Evolutionary conservation across 2,329 filamentous ascomycete species (phyloP).

Genomic region (Westerdykella ornata): DNA sequence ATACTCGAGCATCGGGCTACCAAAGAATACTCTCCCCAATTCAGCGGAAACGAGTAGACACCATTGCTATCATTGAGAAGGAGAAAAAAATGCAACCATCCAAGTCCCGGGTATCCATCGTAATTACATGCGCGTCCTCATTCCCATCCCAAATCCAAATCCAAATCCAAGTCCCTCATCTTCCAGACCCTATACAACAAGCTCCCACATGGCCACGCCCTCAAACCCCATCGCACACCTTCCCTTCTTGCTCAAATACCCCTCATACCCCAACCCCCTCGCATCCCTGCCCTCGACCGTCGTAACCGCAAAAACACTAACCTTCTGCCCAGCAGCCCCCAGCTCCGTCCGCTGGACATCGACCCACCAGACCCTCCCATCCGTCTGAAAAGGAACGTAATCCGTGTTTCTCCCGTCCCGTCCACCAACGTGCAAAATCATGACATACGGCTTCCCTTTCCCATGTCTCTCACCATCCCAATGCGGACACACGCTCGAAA

Average conservation of each 20-base stretch:
- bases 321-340: constrained; percentile 46
- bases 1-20: too few species aligned
- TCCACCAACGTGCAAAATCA: constrained; percentile 57
- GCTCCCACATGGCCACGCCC: constrained; percentile 50
- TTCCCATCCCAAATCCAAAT: neutral
- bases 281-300: constrained; percentile 46
- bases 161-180: neutral
- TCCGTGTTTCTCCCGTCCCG: constrained; percentile 63
- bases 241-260: constrained; percentile 41
- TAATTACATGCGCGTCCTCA: neutral
- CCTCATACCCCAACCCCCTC: constrained; percentile 44
- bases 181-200: constrained; percentile 33
- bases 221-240: constrained; percentile 46
- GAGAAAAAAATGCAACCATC: too few species aligned
- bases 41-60: too few species aligned
- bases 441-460: constrained; percentile 58
- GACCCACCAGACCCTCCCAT: constrained; percentile 73
- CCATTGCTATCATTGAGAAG: too few species aligned
- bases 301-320: constrained; percentile 59
- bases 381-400: constrained; percentile 61
- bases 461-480: constrained; percentile 69
- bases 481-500: constrained; percentile 72
- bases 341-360: constrained; percentile 58
- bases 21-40: too few species aligned
- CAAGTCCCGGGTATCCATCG: too few species aligned